A percentile compares a stretch with the other conserved stretches of the same genome.
Evolutionary conservation across 176 grass and related monocot genomes (phyloP).

Genomic region (Hsuehochloa calcarea): DNA sequence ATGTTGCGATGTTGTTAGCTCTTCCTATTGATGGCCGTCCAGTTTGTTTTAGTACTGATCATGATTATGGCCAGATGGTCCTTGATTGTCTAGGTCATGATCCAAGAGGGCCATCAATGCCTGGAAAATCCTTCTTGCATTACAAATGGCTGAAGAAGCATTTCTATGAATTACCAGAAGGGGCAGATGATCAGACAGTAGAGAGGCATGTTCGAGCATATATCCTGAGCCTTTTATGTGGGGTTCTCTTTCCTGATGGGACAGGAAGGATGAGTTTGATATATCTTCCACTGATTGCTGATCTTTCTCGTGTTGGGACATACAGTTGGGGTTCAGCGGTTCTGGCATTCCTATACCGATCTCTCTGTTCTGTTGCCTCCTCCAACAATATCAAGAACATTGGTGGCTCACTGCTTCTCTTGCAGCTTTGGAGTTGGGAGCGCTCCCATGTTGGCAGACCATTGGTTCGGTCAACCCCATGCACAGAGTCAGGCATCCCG

Average conservation of each 20-base stretch:
- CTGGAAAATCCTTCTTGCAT: constrained; percentile 58
- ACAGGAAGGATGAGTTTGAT: constrained; percentile 61
- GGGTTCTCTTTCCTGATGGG: constrained; percentile 62
- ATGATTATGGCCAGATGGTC: constrained; percentile 58
- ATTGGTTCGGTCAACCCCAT: constrained; percentile 37
- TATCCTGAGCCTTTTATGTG: constrained; percentile 62
- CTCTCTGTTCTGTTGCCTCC: constrained; percentile 61
- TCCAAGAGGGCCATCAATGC: constrained; percentile 55
- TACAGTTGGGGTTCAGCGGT: constrained; percentile 57
- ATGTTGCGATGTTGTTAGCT: constrained; percentile 56
- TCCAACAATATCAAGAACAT: constrained; percentile 64
- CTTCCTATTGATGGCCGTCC: constrained; percentile 54
- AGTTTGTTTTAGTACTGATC: constrained; percentile 53
- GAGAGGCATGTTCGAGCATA: constrained; percentile 62
- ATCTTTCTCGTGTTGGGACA: constrained; percentile 56
- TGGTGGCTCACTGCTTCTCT: constrained; percentile 60
- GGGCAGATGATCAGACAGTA: constrained; percentile 44
- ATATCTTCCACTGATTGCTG: constrained; percentile 57
- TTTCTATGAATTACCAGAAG: constrained; percentile 62
- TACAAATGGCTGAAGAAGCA: constrained; percentile 66
- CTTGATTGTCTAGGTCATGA: constrained; percentile 56
- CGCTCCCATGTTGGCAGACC: constrained; percentile 59
- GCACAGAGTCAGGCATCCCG: constrained; percentile 15
- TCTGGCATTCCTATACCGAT: constrained; percentile 58
- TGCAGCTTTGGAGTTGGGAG: constrained; percentile 80